A percentile compares a stretch with the other conserved stretches of the same genome.
Evolutionary conservation across 805 yeast genomes (phyloP).

Genomic region (Wickerhamiella australiensis): DNA sequence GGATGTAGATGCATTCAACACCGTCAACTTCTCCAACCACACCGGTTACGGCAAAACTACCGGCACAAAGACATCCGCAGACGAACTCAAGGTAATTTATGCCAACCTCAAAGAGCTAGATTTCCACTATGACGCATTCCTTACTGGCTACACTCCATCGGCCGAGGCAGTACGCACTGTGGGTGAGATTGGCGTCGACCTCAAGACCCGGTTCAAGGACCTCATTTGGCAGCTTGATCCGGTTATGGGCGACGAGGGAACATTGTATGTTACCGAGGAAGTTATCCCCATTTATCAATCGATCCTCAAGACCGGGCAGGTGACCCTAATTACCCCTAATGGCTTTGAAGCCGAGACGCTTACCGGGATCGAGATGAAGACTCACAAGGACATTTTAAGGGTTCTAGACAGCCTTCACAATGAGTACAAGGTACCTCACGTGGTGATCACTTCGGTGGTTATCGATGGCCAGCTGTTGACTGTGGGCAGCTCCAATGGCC

Average conservation of each 20-base stretch:
- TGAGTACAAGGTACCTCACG: constrained; percentile 39
- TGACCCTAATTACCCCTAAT: constrained; percentile 78
- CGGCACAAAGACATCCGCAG: constrained; percentile 43
- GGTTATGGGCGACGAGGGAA: constrained; percentile 83
- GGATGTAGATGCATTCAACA: constrained; percentile 85
- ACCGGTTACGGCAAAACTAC: constrained; percentile 69
- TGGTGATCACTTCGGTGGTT: constrained; percentile 54
- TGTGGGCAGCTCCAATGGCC: constrained; percentile 33
- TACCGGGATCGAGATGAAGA: constrained; percentile 38
- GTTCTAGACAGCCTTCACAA: constrained; percentile 43
- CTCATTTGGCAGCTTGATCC: constrained; percentile 69
- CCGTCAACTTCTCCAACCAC: constrained; percentile 83
- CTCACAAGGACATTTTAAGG: constrained; percentile 30
- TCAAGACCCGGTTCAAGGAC: constrained; percentile 24
- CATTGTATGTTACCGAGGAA: constrained; percentile 50
- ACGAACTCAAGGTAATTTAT: constrained; percentile 38
- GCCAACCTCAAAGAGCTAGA: constrained; percentile 43
- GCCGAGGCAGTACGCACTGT: constrained; percentile 44
- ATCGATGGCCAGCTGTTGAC: constrained; percentile 30
- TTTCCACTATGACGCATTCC: constrained; percentile 46
- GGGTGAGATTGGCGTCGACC: constrained; percentile 32
- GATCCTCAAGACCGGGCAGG: constrained; percentile 35
- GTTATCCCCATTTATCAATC: constrained; percentile 49
- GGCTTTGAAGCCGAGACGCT: constrained; percentile 77
- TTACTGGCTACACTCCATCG: constrained; percentile 73